These are phyloP conservation scores for Rhodotorula sphaerocarpa DNA, from an alignment of 768 basidiomycete genomes.

Conservation along the genomic window DNA sequence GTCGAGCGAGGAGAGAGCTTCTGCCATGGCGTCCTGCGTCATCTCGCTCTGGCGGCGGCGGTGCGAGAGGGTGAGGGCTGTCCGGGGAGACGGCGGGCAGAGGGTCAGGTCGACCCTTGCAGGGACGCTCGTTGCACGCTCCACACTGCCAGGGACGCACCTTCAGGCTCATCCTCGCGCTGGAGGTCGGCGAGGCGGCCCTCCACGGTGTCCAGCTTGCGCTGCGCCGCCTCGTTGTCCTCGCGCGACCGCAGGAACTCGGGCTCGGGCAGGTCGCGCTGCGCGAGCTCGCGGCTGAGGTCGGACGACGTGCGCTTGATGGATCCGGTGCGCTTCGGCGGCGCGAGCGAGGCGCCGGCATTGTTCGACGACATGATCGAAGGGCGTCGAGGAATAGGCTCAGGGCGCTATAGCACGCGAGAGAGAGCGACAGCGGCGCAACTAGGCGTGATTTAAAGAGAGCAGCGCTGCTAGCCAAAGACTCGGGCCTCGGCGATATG, in stretches of 20 bases:
- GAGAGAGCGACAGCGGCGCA: too few relatives aligned
- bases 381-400: neutral
- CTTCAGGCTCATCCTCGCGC: slow-evolving; percentile 6
- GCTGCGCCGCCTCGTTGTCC: neutral
- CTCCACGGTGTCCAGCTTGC: slow-evolving; percentile 16
- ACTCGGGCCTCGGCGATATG: too few relatives aligned
- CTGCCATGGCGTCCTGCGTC: slow-evolving; percentile 34
- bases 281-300: slow-evolving; percentile 17
- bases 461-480: too few relatives aligned
- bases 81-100: too few relatives aligned
- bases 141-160: neutral
- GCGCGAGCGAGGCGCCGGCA: neutral
- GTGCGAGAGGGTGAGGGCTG: slow-evolving; percentile 33
- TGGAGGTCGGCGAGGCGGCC: slow-evolving; percentile 8
- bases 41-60: slow-evolving; percentile 29
- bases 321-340: neutral
- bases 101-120: neutral
- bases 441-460: too few relatives aligned
- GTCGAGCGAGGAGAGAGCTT: slow-evolving; percentile 30
- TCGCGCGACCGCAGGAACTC: slow-evolving; percentile 16
- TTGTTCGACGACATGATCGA: neutral
- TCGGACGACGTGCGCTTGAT: slow-evolving; percentile 35
- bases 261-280: slow-evolving; percentile 22
- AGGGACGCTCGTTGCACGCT: too few relatives aligned
- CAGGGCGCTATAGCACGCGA: neutral